Percentiles rank a stretch among this genome's conserved stretches.
Evolutionary conservation across 228 moss, liverwort and hornwort species (phyloP).

Genomic region (Sphagnum magellanicum): DNA sequence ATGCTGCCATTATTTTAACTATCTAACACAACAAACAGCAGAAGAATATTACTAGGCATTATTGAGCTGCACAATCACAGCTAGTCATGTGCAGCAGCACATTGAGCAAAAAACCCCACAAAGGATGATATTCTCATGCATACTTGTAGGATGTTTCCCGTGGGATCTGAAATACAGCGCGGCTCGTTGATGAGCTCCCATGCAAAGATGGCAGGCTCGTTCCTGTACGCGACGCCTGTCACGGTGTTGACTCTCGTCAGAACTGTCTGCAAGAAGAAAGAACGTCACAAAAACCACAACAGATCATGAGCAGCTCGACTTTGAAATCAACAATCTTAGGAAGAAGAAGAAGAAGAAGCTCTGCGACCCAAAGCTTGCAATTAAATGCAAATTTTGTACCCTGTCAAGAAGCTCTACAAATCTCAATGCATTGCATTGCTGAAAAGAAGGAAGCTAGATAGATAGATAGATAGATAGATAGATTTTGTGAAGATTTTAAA

Average conservation of each 20-base stretch:
- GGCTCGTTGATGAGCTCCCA: slow-evolving; percentile 84
- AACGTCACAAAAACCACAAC: not conserved
- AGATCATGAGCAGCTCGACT: not conserved
- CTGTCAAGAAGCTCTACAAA: too few species aligned
- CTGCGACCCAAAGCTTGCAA: not conserved
- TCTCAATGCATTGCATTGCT: too few species aligned
- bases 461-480: too few species aligned
- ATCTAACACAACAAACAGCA: not conserved
- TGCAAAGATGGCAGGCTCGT: slow-evolving; percentile 58
- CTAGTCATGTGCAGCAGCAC: too few species aligned
- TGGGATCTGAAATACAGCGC: slow-evolving; percentile 46
- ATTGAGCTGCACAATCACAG: too few species aligned
- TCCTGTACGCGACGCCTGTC: slow-evolving; percentile 40
- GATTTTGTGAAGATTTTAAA: too few species aligned
- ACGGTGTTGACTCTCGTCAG: slow-evolving; percentile 47
- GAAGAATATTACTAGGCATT: too few species aligned
- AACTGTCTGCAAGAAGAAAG: slow-evolving; percentile 31
- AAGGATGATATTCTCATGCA: not conserved
- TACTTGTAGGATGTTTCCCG: slow-evolving; percentile 46
- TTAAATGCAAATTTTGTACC: not conserved
- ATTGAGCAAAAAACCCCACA: too few species aligned
- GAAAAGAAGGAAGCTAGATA: too few species aligned
- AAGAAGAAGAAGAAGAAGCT: not conserved
- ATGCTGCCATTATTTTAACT: not conserved
- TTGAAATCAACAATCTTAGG: not conserved